Conservation (phyloP, 2,329 filamentous ascomycete species). For the Hymenoscyphus scutula region DNA sequence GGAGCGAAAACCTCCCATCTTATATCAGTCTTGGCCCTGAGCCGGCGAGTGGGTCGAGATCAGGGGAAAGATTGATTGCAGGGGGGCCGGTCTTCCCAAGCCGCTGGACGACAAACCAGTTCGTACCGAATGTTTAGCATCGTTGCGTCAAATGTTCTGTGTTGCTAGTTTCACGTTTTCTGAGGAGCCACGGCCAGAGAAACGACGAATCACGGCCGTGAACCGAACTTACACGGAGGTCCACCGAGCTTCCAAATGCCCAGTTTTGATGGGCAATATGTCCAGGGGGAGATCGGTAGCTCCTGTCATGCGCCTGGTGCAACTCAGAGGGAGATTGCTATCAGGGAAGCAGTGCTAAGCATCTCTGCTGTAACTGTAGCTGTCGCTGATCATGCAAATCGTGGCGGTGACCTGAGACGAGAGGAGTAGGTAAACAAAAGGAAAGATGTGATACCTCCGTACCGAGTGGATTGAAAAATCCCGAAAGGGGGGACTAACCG, state of each 20-base stretch:
- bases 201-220: not conserved
- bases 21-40: constrained; percentile 12
- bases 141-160: constrained; percentile 23
- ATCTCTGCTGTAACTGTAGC: constrained; percentile 10
- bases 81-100: constrained; percentile 1
- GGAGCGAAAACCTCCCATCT: not conserved
- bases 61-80: constrained; percentile 1
- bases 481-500: not conserved
- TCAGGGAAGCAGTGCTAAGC: not conserved
- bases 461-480: not conserved
- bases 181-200: not conserved
- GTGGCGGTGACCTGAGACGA: constrained; percentile 7
- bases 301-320: too few species aligned
- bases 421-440: constrained; percentile 5
- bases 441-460: constrained; percentile 21
- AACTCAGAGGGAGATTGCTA: not conserved
- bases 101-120: not conserved
- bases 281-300: not conserved
- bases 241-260: not conserved
- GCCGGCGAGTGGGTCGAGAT: constrained; percentile 17
- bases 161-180: constrained; percentile 7
- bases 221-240: not conserved
- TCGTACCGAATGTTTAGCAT: constrained; percentile 18
- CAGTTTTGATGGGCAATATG: not conserved
- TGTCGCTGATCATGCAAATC: constrained; percentile 16